phyloP scores from a whole-genome alignment of 371 early-diverging fungal genomes.

The Racocetra persica region DNA sequence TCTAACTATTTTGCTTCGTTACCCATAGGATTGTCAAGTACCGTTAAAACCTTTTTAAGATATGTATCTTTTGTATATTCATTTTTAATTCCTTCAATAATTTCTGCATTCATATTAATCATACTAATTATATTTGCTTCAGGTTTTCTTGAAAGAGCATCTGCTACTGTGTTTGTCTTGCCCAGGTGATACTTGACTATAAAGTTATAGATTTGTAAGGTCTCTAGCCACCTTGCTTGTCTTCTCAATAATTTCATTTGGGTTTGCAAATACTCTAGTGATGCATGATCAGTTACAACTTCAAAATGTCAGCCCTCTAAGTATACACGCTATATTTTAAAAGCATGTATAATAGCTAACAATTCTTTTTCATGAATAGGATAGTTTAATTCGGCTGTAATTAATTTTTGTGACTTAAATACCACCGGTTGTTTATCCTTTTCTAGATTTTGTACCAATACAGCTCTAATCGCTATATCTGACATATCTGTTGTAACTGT shows the following conservation, averaged over 20 bases:
- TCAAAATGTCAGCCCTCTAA: conserved; percentile 38
- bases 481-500: conserved; percentile 57
- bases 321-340: conserved; percentile 48
- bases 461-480: conserved; percentile 55
- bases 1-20: too few species aligned
- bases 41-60: not conserved
- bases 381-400: conserved; percentile 32
- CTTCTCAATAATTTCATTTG: not conserved
- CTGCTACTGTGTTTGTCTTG: not conserved
- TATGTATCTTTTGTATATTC: not conserved
- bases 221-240: not conserved
- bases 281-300: not conserved
- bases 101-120: too few species aligned
- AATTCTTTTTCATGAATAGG: conserved; percentile 46
- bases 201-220: not conserved
- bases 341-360: conserved; percentile 51
- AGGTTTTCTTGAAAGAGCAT: not conserved
- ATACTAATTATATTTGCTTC: not conserved
- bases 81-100: not conserved
- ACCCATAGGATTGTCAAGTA: not conserved
- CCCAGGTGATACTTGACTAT: not conserved
- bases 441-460: conserved; percentile 51
- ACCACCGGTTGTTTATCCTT: conserved; percentile 35
- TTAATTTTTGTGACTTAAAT: conserved; percentile 30
- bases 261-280: not conserved